Conservation (phyloP, 148 eudicot species). For the Cornus suecica region DNA sequence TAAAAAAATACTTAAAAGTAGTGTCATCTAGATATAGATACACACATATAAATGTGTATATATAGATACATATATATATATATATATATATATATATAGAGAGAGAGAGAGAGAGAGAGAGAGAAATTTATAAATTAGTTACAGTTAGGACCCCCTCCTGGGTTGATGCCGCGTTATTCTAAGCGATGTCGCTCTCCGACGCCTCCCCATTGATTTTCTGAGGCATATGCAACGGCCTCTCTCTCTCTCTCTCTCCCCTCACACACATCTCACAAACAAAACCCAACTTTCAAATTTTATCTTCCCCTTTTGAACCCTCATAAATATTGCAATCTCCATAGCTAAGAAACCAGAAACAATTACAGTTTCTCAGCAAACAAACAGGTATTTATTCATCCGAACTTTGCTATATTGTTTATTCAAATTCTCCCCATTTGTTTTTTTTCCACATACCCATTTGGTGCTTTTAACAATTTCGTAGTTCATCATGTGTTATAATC, state of each 20-base stretch:
- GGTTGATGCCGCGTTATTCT: constrained; percentile 47
- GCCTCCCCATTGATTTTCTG: constrained; percentile 16
- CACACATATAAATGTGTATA: too few relatives aligned
- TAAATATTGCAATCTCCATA: neutral
- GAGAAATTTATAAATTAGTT: constrained; percentile 12
- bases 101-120: neutral
- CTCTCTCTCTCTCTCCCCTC: neutral
- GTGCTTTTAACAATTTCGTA: too few relatives aligned
- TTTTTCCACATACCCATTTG: too few relatives aligned
- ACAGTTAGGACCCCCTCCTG: constrained; percentile 10
- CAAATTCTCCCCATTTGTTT: neutral
- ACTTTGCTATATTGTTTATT: neutral
- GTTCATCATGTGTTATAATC: neutral
- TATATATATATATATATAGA: too few relatives aligned
- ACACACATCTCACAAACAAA: constrained; percentile 8
- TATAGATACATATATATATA: too few relatives aligned
- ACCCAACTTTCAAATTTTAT: constrained; percentile 6
- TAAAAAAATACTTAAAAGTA: too few relatives aligned
- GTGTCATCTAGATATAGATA: neutral
- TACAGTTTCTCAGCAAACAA: neutral
- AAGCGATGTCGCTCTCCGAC: constrained; percentile 49
- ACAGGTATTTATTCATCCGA: neutral
- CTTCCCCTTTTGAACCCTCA: neutral
- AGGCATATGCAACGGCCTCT: constrained; percentile 27
- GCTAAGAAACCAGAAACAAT: constrained; percentile 5